phyloP scores from a whole-genome alignment of 2,329 filamentous ascomycete genomes.

The Sphaerostilbella broomeana region DNA sequence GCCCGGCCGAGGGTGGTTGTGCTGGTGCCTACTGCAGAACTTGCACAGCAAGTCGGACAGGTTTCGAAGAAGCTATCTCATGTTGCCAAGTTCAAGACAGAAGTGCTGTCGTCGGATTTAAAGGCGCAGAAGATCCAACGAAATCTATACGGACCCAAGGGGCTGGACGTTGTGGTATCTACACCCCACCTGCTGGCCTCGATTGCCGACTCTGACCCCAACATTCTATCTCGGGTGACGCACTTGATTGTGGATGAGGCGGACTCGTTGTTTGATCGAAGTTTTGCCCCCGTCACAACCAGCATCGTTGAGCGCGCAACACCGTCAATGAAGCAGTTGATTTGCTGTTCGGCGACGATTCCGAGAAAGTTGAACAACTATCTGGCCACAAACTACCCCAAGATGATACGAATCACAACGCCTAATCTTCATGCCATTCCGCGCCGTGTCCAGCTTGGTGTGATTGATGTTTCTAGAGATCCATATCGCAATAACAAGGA shows the following conservation, averaged over 20 bases:
- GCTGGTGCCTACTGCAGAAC: slow-evolving; percentile 84
- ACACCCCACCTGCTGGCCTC: slow-evolving; percentile 86
- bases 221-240: slow-evolving; percentile 83
- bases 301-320: slow-evolving; percentile 74
- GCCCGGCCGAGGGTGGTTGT: slow-evolving; percentile 79
- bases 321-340: slow-evolving; percentile 76
- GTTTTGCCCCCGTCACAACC: slow-evolving; percentile 77
- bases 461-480: slow-evolving; percentile 86
- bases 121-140: slow-evolving; percentile 74
- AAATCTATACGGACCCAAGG: slow-evolving; percentile 70
- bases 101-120: slow-evolving; percentile 71
- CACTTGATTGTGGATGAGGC: slow-evolving; percentile 93
- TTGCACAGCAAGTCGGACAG: slow-evolving; percentile 78
- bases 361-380: slow-evolving; percentile 81
- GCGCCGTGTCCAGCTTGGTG: slow-evolving; percentile 84
- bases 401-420: slow-evolving; percentile 80
- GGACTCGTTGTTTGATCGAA: slow-evolving; percentile 89
- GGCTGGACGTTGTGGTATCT: slow-evolving; percentile 78
- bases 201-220: slow-evolving; percentile 83
- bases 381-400: slow-evolving; percentile 73
- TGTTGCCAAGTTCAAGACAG: slow-evolving; percentile 77
- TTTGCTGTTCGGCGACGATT: slow-evolving; percentile 95
- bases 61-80: slow-evolving; percentile 81
- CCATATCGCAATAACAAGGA: slow-evolving; percentile 90
- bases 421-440: slow-evolving; percentile 96